A percentile compares a stretch with the other conserved stretches of the same genome.
These are phyloP conservation scores for Fusarium pseudocircinatum DNA, from an alignment of 2,329 filamentous ascomycete species.

Conservation along the genomic window DNA sequence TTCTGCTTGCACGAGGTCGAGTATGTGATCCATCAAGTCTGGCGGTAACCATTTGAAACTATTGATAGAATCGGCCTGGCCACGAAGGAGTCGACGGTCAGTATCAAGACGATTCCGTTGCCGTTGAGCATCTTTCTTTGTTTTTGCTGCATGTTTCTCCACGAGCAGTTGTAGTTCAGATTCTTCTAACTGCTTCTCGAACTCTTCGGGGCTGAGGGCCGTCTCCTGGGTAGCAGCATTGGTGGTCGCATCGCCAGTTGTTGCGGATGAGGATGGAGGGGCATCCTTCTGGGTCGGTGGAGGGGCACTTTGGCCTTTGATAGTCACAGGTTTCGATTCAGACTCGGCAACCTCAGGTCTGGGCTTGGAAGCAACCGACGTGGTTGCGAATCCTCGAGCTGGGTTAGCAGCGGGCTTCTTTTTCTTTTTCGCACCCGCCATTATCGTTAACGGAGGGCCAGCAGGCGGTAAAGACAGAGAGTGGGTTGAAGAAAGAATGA, in stretches of 20 bases:
- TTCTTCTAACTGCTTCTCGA: slow-evolving; percentile 88
- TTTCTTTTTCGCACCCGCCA: slow-evolving; percentile 84
- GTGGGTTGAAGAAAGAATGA: neutral
- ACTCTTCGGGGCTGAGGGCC: slow-evolving; percentile 82
- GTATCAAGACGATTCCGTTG: slow-evolving; percentile 83
- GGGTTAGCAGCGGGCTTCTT: slow-evolving; percentile 90
- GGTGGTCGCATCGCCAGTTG: slow-evolving; percentile 39
- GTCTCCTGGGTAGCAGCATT: slow-evolving; percentile 47
- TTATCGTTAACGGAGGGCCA: slow-evolving; percentile 49
- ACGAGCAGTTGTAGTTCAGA: slow-evolving; percentile 89
- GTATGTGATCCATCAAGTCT: slow-evolving; percentile 80
- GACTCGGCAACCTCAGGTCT: slow-evolving; percentile 66
- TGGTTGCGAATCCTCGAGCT: slow-evolving; percentile 92
- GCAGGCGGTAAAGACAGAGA: neutral
- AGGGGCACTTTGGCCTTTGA: slow-evolving; percentile 45
- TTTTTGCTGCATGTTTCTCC: slow-evolving; percentile 83
- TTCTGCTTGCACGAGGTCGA: slow-evolving; percentile 77
- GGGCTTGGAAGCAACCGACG: slow-evolving; percentile 86
- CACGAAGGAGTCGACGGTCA: slow-evolving; percentile 82
- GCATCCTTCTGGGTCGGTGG: slow-evolving; percentile 44
- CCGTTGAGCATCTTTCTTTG: slow-evolving; percentile 79
- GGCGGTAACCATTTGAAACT: slow-evolving; percentile 81
- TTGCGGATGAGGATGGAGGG: slow-evolving; percentile 43
- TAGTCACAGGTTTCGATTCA: slow-evolving; percentile 41
- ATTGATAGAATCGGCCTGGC: slow-evolving; percentile 78